Conservation (phyloP, 2,329 filamentous ascomycete genomes). For the Sporothrix humicola region DNA sequence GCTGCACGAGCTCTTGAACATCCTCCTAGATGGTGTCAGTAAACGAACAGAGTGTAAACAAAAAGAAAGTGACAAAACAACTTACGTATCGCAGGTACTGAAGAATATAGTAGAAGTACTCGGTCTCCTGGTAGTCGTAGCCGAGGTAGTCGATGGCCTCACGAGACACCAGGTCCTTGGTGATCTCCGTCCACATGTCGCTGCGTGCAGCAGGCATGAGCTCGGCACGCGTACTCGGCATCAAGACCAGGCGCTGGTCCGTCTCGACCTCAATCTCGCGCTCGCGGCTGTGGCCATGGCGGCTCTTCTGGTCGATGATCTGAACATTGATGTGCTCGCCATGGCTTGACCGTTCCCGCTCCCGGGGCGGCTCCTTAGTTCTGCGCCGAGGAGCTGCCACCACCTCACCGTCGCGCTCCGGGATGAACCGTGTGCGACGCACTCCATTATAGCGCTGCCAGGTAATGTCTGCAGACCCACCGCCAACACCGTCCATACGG, state of each 20-base stretch:
- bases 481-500: constrained; percentile 79
- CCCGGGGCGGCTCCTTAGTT: constrained; percentile 38
- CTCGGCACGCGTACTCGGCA: constrained; percentile 45
- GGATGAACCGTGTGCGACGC: constrained; percentile 73
- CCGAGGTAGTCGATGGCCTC: constrained; percentile 85
- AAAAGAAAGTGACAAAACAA: constrained; percentile 39
- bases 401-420: constrained; percentile 63
- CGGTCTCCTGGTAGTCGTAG: constrained; percentile 90
- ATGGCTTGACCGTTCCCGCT: constrained; percentile 39
- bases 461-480: constrained; percentile 74
- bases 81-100: constrained; percentile 87
- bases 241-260: constrained; percentile 55
- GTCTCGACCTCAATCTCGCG: constrained; percentile 60
- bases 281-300: constrained; percentile 51
- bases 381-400: constrained; percentile 37
- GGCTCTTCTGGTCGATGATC: constrained; percentile 50
- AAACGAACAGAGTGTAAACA: constrained; percentile 7
- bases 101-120: constrained; percentile 89
- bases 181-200: constrained; percentile 95
- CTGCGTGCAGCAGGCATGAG: constrained; percentile 54
- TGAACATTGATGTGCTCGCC: constrained; percentile 53
- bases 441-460: constrained; percentile 83
- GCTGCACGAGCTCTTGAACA: constrained; percentile 79
- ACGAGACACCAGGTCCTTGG: constrained; percentile 84
- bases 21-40: constrained; percentile 71